Conservation (phyloP, 495 filamentous ascomycete genomes). For the Aspergillus saccharolyticus region DNA sequence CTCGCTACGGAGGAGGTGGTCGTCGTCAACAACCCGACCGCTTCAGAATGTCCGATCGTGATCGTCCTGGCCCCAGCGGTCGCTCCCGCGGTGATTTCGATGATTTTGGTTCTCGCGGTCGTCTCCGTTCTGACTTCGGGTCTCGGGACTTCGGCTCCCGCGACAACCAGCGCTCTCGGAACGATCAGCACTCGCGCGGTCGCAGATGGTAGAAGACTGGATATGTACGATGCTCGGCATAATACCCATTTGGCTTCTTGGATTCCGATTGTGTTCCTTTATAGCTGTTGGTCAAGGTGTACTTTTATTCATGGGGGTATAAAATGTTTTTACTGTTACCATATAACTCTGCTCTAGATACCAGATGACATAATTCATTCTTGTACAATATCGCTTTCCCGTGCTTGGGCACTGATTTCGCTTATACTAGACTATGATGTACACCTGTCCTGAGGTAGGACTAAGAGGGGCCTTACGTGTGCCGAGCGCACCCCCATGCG, state of each 20-base stretch:
- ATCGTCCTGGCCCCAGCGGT: no score
- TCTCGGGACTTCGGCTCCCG: background rate
- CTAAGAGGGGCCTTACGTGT: no score
- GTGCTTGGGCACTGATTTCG: background rate
- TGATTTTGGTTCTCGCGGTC: background rate
- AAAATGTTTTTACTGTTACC: background rate
- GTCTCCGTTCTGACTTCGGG: background rate
- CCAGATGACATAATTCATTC: background rate
- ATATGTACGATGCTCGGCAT: background rate
- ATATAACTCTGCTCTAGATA: background rate
- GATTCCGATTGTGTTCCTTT: no score
- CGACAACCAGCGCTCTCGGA: background rate
- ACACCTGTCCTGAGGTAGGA: no score
- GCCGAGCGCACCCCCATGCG: no score
- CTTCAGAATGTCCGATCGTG: background rate
- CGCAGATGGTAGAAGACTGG: background rate
- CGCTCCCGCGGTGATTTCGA: background rate
- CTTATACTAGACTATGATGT: no score
- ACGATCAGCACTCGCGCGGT: background rate
- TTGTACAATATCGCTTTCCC: background rate
- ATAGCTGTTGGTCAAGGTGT: background rate
- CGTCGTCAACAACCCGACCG: no score
- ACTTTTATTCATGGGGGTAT: conserved; percentile 24
- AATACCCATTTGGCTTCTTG: no score
- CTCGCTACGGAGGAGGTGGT: background rate